Conservation (phyloP, 345 rosid species). For the Eutrema japonicum region DNA sequence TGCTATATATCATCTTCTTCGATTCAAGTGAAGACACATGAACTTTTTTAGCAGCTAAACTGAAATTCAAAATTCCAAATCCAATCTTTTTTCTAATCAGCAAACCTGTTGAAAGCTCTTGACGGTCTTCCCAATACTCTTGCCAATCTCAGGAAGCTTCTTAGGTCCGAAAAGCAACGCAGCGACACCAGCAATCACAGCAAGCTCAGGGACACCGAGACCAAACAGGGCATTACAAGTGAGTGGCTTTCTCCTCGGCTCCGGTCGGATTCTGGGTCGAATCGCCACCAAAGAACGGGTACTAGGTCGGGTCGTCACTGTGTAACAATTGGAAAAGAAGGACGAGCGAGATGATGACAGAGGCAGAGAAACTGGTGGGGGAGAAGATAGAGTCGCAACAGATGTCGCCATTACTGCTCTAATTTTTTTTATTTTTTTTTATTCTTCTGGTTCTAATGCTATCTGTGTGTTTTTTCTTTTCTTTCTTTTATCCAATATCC, state of each 20-base stretch:
- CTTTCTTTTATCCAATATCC: conserved; percentile 12
- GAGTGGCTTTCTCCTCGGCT: conserved; percentile 52
- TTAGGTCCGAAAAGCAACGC: conserved; percentile 95
- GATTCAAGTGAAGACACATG: neutral
- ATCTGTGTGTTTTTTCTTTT: neutral
- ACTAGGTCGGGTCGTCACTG: conserved; percentile 25
- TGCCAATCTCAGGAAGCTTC: conserved; percentile 94
- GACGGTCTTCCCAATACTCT: conserved; percentile 90
- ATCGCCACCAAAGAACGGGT: conserved; percentile 46
- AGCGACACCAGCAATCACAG: conserved; percentile 93
- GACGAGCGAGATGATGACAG: conserved; percentile 63
- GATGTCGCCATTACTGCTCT: conserved; percentile 63
- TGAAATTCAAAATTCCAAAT: neutral
- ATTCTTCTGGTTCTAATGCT: conserved; percentile 29
- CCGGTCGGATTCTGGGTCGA: conserved; percentile 47
- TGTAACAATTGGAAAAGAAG: conserved; percentile 43
- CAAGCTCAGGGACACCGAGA: conserved; percentile 92
- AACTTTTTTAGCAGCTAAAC: neutral
- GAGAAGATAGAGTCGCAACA: conserved; percentile 57
- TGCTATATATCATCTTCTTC: neutral
- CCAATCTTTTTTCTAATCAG: conserved; percentile 12
- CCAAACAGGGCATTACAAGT: conserved; percentile 87
- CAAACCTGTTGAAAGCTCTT: conserved; percentile 94
- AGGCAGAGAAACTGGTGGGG: conserved; percentile 43
- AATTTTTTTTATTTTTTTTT: neutral